A percentile compares a stretch with the other conserved stretches of the same genome.
These are phyloP conservation scores for Geosmithia flava DNA, from an alignment of 2,329 filamentous ascomycete species.

Conservation along the genomic window DNA sequence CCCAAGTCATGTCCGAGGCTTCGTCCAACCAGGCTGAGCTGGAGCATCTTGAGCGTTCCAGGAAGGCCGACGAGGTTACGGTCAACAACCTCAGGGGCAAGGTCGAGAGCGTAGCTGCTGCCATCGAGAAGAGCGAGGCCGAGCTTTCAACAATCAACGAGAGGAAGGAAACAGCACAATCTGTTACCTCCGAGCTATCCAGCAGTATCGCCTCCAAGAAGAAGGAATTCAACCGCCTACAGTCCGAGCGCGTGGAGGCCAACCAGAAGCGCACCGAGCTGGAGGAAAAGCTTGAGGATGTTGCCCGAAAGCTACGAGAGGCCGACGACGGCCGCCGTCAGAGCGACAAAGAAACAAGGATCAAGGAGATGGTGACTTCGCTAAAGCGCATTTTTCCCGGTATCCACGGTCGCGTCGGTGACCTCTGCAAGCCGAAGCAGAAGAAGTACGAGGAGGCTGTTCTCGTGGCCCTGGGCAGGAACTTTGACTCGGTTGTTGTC, in stretches of 20 bases:
- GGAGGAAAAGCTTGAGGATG: constrained; percentile 80
- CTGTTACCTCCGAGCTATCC: constrained; percentile 52
- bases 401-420: constrained; percentile 79
- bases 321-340: constrained; percentile 78
- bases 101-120: constrained; percentile 65
- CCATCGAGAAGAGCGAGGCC: constrained; percentile 59
- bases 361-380: constrained; percentile 73
- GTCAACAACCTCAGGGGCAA: constrained; percentile 83
- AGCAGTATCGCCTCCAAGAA: constrained; percentile 79
- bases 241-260: constrained; percentile 70
- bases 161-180: constrained; percentile 51
- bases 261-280: constrained; percentile 77
- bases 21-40: constrained; percentile 72
- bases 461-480: constrained; percentile 78
- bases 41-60: constrained; percentile 75
- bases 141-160: constrained; percentile 60
- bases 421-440: constrained; percentile 90
- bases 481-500: constrained; percentile 90
- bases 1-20: constrained; percentile 74
- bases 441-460: constrained; percentile 94
- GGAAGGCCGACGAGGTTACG: constrained; percentile 84
- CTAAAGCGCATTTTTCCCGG: constrained; percentile 87
- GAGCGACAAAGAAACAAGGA: constrained; percentile 65
- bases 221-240: constrained; percentile 75
- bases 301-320: constrained; percentile 68